Evolutionary conservation across 257 asterid species (phyloP).

Genomic region (Avicennia marina): DNA sequence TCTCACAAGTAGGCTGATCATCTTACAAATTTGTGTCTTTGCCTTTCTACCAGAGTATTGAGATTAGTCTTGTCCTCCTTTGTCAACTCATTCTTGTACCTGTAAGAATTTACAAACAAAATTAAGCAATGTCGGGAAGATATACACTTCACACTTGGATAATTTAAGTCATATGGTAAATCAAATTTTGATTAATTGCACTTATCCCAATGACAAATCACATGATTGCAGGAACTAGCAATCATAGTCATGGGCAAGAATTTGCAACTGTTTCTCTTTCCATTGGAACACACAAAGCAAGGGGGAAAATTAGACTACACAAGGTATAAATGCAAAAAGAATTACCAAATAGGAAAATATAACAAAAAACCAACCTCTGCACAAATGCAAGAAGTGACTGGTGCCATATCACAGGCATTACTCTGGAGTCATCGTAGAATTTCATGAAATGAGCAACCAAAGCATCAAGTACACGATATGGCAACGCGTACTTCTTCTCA

Average conservation of each 20-base stretch:
- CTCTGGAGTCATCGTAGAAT: slow-evolving; percentile 63
- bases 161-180: too few relatives aligned
- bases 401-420: slow-evolving; percentile 99
- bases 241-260: too few relatives aligned
- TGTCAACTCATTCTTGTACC: slow-evolving; percentile 82
- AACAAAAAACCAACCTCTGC: slow-evolving; percentile 54
- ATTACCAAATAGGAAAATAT: not conserved
- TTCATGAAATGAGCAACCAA: slow-evolving; percentile 87
- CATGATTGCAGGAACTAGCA: too few relatives aligned
- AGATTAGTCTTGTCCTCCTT: slow-evolving; percentile 78
- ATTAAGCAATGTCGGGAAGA: not conserved
- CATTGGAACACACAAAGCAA: not conserved
- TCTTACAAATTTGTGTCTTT: slow-evolving; percentile 80
- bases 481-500: slow-evolving; percentile 97
- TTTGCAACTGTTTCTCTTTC: not conserved
- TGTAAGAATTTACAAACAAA: slow-evolving; percentile 19
- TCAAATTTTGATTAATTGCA: slow-evolving; percentile 3
- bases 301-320: not conserved
- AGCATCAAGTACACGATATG: slow-evolving; percentile 94
- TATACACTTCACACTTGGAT: not conserved
- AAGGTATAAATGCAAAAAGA: not conserved
- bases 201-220: not conserved
- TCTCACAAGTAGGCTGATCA: slow-evolving; percentile 6
- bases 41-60: slow-evolving; percentile 55
- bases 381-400: slow-evolving; percentile 94